Base-by-base conservation (phyloP, 352 stramenopile genomes). In the Phytophthora cactorum region DNA sequence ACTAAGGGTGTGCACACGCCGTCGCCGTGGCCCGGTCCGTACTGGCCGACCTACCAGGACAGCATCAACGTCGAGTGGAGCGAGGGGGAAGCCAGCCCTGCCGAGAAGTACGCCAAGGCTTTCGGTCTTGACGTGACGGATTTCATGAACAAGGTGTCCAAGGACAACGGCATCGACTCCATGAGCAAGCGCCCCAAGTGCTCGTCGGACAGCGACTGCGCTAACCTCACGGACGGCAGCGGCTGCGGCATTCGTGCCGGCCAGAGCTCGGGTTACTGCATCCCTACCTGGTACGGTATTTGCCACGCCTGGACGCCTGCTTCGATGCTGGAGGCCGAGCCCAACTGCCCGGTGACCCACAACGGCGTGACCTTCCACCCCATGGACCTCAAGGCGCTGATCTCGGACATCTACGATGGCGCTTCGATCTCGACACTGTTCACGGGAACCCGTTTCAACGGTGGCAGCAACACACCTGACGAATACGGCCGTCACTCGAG, bases 41-140 rank as follows among this genome's bases (percentile, higher is more conserved):
- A 89, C 76, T 92, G 81, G 79, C 74, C 79, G 5, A 75, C 66
- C 25, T 89, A 79, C 70, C 60, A 76, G 15, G 84, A 90, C 71
- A 72, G 78, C 43, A 92, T 92, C 74, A 92, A 92, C 71, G 54
- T 72, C 28, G 2, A 60, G 15, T 71, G 56, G 58, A 64, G 31
- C 0, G 0, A 63, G 1, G 43, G 36, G 1, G 17, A 67, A 14
- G 9, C 59, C 0, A 79, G 72, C 17, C 51, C 80, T 9, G 59
- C 78, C 3, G 66, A 66, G 38, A 87, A 87, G 66, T 89, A 89
- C 52, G 81, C 81, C 9, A 71, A 22, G 1, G 81, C 78, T 8
- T 89, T 87, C 44, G 68, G 59, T 1, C 41, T 75, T 2, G 55
- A 89, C 36, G 63, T 78, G 4, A 69, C 51, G 15, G 65, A 59